These are phyloP conservation scores for Tricholoma bakamatsutake DNA, from an alignment of 768 basidiomycete genomes.

Conservation along the genomic window DNA sequence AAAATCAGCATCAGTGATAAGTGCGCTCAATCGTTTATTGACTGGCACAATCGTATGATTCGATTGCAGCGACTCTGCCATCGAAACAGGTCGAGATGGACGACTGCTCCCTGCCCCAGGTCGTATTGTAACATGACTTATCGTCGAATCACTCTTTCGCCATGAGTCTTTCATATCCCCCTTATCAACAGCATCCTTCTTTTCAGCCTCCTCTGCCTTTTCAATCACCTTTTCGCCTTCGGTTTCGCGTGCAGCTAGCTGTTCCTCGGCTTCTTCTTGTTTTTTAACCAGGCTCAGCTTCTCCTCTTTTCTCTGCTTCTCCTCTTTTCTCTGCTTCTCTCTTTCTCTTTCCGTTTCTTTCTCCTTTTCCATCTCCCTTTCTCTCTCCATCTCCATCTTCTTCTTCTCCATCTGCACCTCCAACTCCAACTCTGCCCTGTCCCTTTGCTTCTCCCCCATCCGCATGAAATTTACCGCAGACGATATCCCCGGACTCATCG, in stretches of 20 bases:
- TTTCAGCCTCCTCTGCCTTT: conserved; percentile 3
- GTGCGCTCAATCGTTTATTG: conserved; percentile 61
- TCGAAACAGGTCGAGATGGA: conserved; percentile 68
- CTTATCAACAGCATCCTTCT: conserved; percentile 17
- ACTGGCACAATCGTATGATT: conserved; percentile 65
- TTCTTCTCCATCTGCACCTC: conserved; percentile 4
- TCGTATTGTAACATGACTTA: conserved; percentile 68
- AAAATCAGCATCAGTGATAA: conserved; percentile 64
- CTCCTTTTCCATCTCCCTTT: conserved; percentile 14
- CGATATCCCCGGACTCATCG: conserved; percentile 50
- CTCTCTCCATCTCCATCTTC: conserved; percentile 6
- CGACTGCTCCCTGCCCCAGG: conserved; percentile 41
- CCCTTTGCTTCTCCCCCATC: conserved; percentile 28
- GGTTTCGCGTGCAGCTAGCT: neutral
- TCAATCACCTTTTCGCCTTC: conserved; percentile 1
- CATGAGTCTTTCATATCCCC: conserved; percentile 59
- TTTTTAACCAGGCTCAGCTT: neutral
- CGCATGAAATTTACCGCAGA: conserved; percentile 53
- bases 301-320: conserved; percentile 4
- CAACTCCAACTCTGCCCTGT: conserved; percentile 10
- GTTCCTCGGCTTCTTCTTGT: neutral
- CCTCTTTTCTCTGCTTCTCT: conserved; percentile 2
- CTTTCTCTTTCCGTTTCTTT: neutral
- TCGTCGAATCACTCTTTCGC: conserved; percentile 82
- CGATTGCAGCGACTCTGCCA: conserved; percentile 73